Base-by-base conservation (phyloP, 208 protist species). In the Strigomonas galati region DNA sequence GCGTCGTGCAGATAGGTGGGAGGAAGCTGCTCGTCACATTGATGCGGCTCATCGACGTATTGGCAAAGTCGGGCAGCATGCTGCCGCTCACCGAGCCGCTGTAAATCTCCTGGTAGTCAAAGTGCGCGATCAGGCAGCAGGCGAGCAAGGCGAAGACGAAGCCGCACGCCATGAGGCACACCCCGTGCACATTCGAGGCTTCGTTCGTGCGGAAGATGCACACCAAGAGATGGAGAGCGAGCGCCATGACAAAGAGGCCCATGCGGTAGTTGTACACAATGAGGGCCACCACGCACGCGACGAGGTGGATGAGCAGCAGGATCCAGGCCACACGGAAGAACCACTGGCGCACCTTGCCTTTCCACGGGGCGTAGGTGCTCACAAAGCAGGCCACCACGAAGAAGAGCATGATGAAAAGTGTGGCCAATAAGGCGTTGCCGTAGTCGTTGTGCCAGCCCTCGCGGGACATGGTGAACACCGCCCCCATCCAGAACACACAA, bases 141-240 rank as follows among this genome's bases (percentile, higher is more conserved):
- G 79, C 62, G 12, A 90, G 62, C 37, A 87, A 54, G 15, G 74
- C 65, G 28, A 88, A 76, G 44, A 58, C 58, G 0, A 56, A 15
- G 4, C 60, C 57, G 26, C 78, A 64, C 46, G 72, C 61, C 65
- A 84, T 79, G 30, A 61, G 32, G 28, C 26, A 61, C 3, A 84
- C 58, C 19, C 83, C 87, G 55, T 79, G 76, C 23, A 48, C 72
- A 58, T 79, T 90, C 9, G 70, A 74, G 10, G 74, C 57, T 28
- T 81, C 76, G 57, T 72, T 83, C 15, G 73, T 74, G 58, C 69
- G 80, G n/a, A 87, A 60, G 17, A 72, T 60, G 23, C 72, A 72
- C 19, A 93, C 57, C 24, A 78, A 43, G 24, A 77, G 76, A 60
- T 93, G 87, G 27, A 87, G 26, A 21, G 75, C 57, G 10, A 93